These are phyloP conservation scores for Orobanche coerulescens DNA, from an alignment of 257 asterid species.

Conservation along the genomic window DNA sequence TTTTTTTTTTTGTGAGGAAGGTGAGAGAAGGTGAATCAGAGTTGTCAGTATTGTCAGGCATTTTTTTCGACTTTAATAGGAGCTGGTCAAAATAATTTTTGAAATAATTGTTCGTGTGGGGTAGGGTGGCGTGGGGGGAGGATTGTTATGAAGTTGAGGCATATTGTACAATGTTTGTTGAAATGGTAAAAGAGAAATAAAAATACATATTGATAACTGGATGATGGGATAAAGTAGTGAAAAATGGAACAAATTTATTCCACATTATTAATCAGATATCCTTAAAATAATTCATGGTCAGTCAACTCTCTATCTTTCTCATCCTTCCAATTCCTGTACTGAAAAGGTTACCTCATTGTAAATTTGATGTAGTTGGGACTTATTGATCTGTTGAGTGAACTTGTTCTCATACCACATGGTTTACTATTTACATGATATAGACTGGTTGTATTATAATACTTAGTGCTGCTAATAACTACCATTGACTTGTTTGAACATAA, in stretches of 20 bases:
- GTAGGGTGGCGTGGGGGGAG: background rate
- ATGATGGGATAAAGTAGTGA: background rate
- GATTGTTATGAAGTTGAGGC: background rate
- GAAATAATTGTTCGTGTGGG: background rate
- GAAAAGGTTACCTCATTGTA: background rate
- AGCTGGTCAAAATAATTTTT: background rate
- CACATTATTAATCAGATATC: constrained; percentile 1
- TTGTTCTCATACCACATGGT: constrained; percentile 5
- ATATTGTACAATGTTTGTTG: constrained; percentile 8
- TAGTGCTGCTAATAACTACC: constrained; percentile 8
- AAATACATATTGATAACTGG: background rate
- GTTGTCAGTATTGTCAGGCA: background rate
- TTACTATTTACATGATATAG: constrained; percentile 10
- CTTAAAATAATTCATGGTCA: background rate
- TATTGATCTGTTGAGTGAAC: background rate
- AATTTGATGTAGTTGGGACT: background rate
- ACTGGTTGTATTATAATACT: background rate
- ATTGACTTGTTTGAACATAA: background rate
- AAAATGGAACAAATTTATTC: background rate
- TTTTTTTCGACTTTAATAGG: background rate
- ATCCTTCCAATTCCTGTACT: background rate
- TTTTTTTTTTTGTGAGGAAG: background rate
- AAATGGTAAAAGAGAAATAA: constrained; percentile 4
- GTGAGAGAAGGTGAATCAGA: constrained; percentile 7
- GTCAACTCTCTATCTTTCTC: background rate